phyloP scores from a whole-genome alignment of 345 rosid species.

The Raphanus sativus region DNA sequence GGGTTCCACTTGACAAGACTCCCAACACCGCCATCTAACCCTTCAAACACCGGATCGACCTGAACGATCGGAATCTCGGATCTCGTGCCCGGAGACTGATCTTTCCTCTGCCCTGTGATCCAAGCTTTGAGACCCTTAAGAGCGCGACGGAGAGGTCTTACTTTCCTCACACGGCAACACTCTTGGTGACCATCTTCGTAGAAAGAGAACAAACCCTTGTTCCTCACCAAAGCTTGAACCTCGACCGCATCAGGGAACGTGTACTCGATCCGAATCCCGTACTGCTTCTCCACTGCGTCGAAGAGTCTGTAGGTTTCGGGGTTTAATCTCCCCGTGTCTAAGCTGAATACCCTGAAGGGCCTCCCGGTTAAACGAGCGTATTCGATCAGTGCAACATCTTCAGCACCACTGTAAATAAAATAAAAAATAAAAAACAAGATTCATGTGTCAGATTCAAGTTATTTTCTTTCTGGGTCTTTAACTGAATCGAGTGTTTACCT shows the following conservation, averaged over 20 bases:
- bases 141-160: slow-evolving; percentile 87
- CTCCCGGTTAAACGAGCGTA: slow-evolving; percentile 82
- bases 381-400: slow-evolving; percentile 93
- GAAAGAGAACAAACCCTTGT: neutral
- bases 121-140: slow-evolving; percentile 89
- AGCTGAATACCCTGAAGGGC: slow-evolving; percentile 85
- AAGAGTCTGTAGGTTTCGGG: slow-evolving; percentile 78
- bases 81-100: slow-evolving; percentile 83
- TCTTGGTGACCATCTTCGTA: neutral
- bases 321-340: slow-evolving; percentile 91
- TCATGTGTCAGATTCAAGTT: neutral
- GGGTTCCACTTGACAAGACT: slow-evolving; percentile 99
- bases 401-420: slow-evolving; percentile 72
- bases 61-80: slow-evolving; percentile 87
- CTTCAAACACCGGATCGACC: slow-evolving; percentile 56
- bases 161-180: slow-evolving; percentile 87
- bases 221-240: slow-evolving; percentile 71
- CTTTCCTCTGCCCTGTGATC: slow-evolving; percentile 97
- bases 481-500: slow-evolving; percentile 46
- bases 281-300: slow-evolving; percentile 72
- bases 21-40: slow-evolving; percentile 65
- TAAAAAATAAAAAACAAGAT: neutral
- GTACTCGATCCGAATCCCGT: slow-evolving; percentile 77
- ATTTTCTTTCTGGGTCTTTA: neutral
- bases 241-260: slow-evolving; percentile 97